These are phyloP conservation scores for Chaetomium olivaceum DNA, from an alignment of 2,329 filamentous ascomycete genomes.

Conservation along the genomic window DNA sequence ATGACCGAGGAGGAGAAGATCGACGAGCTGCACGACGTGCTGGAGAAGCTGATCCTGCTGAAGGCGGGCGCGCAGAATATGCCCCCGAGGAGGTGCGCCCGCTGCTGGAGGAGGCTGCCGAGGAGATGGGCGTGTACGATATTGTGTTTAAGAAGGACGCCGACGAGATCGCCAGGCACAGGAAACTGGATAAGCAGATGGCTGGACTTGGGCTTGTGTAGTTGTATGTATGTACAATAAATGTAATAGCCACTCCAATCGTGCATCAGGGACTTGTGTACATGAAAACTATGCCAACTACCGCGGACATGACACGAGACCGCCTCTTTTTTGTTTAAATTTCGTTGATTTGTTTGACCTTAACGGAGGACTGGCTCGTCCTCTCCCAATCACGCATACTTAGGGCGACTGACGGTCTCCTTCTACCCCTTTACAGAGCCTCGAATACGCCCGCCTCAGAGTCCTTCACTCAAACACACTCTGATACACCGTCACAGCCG, in stretches of 20 bases:
- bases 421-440: neutral
- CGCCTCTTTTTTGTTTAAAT: too few relatives aligned
- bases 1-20: constrained; percentile 31
- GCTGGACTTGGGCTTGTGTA: constrained; percentile 6
- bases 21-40: constrained; percentile 33
- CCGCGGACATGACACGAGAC: too few relatives aligned
- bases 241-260: constrained; percentile 8
- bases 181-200: constrained; percentile 26
- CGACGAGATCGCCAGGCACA: constrained; percentile 26
- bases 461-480: constrained; percentile 21
- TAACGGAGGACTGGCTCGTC: too few relatives aligned
- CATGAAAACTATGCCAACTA: too few relatives aligned
- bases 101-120: constrained; percentile 31
- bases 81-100: constrained; percentile 24
- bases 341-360: too few relatives aligned
- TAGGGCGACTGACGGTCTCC: neutral
- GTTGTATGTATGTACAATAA: constrained; percentile 19
- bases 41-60: constrained; percentile 33
- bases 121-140: constrained; percentile 37
- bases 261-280: neutral
- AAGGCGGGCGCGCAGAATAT: constrained; percentile 29
- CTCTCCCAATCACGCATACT: neutral
- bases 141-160: constrained; percentile 29
- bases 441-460: too few relatives aligned
- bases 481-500: constrained; percentile 38